Evolutionary conservation across 1,284 basidiomycete species (phyloP), one percentile per base, ranked within the genome.

Genomic region (Pascua guehoae): DNA sequence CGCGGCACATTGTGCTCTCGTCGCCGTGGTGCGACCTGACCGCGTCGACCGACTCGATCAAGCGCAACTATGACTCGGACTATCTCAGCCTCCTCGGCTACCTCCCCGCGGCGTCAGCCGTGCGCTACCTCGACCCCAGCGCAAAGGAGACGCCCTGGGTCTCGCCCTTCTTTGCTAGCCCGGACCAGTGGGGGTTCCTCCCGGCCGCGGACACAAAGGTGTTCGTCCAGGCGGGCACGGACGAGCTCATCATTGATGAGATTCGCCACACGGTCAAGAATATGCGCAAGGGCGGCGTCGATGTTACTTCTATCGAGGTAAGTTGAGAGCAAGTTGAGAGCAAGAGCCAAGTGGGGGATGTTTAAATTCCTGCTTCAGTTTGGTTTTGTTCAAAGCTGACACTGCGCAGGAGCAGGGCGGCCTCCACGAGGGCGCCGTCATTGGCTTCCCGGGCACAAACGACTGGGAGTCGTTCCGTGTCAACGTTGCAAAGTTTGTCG

Each of bases 181-280:
- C 16, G 8, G 36, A 18, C 24, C 44, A 59, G 38, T 59, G 53
- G 50, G 24, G 17, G 32, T 41, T 39, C 41, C 57, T 59, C 24
- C n/a, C 15, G 15, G 17, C 18, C 40, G 16, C 36, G 15, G 49
- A 42, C 12, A 42, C 46, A 39, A 48, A 55, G 42, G 57, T 59
- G 9, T 59, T 55, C 42, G 47, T 59, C n/a, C 53, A 54, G 12
- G 57, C 41, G 5, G 57, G 57, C 16, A 32, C 47, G 49, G 37
- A 41, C 41, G 57, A 59, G 57, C 39, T 54, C 17, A 47, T 59
- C 50, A 39, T 54, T 47, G 57, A 54, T 46, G 53, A 59, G 57
- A 55, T 59, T 40, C 56, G 56, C 41, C 8, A 12, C 16, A 49
- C 51, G 11, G 51, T 49, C 47, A 45, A 44, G 40, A 41, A 43